These are phyloP conservation scores for Aspergillus sparsus DNA, from an alignment of 495 filamentous ascomycete species.

Conservation along the genomic window DNA sequence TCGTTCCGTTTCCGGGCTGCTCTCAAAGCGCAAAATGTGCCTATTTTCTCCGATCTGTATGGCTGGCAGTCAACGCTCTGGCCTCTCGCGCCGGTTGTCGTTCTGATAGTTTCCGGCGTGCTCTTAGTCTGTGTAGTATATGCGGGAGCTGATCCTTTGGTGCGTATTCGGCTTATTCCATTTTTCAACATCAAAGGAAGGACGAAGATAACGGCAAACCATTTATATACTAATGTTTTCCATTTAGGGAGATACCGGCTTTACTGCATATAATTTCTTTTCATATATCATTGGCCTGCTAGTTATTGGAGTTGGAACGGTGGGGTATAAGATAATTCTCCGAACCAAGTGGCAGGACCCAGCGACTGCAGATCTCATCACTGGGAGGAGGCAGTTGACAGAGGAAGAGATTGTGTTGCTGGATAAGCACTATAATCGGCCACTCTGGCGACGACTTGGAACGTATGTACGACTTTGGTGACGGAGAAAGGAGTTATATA, in stretches of 20 bases:
- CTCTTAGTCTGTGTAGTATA: conserved; percentile 13
- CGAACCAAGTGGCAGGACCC: conserved; percentile 28
- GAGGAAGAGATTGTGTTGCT: conserved; percentile 28
- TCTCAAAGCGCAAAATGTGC: conserved; percentile 12
- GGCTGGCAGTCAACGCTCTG: conserved; percentile 15
- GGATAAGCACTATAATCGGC: conserved; percentile 27
- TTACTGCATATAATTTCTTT: conserved; percentile 24
- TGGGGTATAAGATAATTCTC: conserved; percentile 27
- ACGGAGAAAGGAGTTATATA: neutral
- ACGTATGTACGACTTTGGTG: conserved; percentile 31
- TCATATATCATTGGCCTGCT: conserved; percentile 17
- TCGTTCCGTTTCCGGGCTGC: conserved; percentile 17
- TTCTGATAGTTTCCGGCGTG: conserved; percentile 7
- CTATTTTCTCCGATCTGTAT: conserved; percentile 7
- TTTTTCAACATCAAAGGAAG: neutral
- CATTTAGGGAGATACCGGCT: conserved; percentile 4
- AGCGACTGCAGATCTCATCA: conserved; percentile 27
- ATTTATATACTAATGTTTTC: neutral
- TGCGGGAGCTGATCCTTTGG: conserved; percentile 8
- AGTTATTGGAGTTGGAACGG: conserved; percentile 7
- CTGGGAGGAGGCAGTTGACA: conserved; percentile 21
- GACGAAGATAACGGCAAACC: too few relatives aligned
- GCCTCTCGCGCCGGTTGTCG: conserved; percentile 12
- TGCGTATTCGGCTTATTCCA: neutral
- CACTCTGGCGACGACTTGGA: conserved; percentile 25